Percentiles rank a stretch among this genome's conserved stretches.
Conservation (phyloP, 2,329 filamentous ascomycete genomes). For the Penicillium sp. region DNA sequence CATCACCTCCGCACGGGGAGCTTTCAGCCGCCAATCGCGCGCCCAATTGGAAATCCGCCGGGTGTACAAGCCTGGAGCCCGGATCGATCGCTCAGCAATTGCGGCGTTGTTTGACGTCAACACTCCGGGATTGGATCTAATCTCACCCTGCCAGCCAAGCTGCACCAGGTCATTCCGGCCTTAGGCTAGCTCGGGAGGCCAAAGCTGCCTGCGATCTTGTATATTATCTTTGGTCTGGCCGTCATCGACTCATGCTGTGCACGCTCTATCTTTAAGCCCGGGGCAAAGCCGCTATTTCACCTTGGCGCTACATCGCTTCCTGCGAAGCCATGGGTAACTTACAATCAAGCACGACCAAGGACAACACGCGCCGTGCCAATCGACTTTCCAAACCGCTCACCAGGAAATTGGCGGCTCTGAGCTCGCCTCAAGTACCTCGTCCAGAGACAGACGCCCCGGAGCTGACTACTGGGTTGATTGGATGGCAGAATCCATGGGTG, state of each 20-base stretch:
- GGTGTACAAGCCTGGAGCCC: slow-evolving; percentile 23
- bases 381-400: slow-evolving; percentile 42
- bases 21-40: slow-evolving; percentile 26
- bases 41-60: slow-evolving; percentile 20
- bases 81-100: slow-evolving; percentile 24
- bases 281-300: slow-evolving; percentile 17
- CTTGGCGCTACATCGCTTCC: slow-evolving; percentile 7
- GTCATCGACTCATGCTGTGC: slow-evolving; percentile 9
- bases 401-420: slow-evolving; percentile 22
- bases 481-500: slow-evolving; percentile 42
- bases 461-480: slow-evolving; percentile 20
- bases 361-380: slow-evolving; percentile 36
- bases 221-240: slow-evolving; percentile 13
- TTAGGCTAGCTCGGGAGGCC: not conserved
- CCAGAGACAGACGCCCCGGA: slow-evolving; percentile 10
- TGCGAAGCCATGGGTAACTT: slow-evolving; percentile 39
- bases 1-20: slow-evolving; percentile 23
- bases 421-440: slow-evolving; percentile 12
- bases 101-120: slow-evolving; percentile 29
- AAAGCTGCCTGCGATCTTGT: not conserved
- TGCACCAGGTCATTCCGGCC: not conserved
- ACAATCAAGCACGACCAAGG: slow-evolving; percentile 34
- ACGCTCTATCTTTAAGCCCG: slow-evolving; percentile 2
- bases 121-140: slow-evolving; percentile 23
- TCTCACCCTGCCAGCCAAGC: slow-evolving; percentile 4